Evolutionary conservation across 805 yeast genomes (phyloP).

Genomic region (Vanderwaltozyma yarrowii): DNA sequence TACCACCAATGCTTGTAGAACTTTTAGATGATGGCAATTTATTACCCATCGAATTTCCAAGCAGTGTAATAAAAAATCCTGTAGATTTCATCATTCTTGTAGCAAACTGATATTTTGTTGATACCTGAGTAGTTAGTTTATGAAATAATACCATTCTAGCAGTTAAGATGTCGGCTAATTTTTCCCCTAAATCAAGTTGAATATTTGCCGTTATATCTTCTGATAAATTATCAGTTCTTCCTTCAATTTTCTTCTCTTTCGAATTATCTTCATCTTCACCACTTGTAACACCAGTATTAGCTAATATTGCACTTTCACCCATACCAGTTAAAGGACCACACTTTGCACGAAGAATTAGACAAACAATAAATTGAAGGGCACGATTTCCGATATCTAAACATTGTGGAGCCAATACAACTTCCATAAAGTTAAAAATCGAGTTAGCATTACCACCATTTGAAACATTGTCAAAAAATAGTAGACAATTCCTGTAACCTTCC

Average conservation of each 20-base stretch:
- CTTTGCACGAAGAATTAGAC: constrained; percentile 40
- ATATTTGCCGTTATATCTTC: constrained; percentile 22
- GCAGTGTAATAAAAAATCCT: constrained; percentile 32
- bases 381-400: constrained; percentile 45
- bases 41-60: neutral
- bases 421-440: constrained; percentile 29
- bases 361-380: constrained; percentile 46
- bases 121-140: constrained; percentile 35
- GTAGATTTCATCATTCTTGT: constrained; percentile 57
- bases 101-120: constrained; percentile 53
- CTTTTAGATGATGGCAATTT: neutral
- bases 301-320: constrained; percentile 19
- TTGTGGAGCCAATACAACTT: constrained; percentile 39
- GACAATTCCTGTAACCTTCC: constrained; percentile 35
- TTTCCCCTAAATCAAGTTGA: constrained; percentile 30
- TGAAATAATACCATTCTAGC: constrained; percentile 35
- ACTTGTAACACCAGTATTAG: constrained; percentile 8
- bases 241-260: neutral
- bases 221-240: neutral
- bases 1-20: constrained; percentile 7
- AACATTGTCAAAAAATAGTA: constrained; percentile 32
- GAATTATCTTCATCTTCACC: constrained; percentile 5
- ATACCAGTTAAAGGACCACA: constrained; percentile 34
- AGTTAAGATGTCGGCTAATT: constrained; percentile 30
- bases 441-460: constrained; percentile 28